Percentiles rank a stretch among this genome's conserved stretches.
Conservation (phyloP, 192 early-diverging fungal genomes). For the Backusella tarrabulga region DNA sequence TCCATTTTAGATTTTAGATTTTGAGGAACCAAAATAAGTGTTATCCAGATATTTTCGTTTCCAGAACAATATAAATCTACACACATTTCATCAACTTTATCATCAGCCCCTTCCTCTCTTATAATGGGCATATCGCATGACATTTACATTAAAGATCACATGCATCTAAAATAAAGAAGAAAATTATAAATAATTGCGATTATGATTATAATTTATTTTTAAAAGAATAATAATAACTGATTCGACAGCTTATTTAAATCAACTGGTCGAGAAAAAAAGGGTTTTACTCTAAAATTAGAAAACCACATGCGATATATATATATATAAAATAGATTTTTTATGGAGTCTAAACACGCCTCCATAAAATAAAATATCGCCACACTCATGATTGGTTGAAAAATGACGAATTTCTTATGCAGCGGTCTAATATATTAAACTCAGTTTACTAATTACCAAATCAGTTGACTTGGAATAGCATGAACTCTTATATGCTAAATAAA, state of each 20-base stretch:
- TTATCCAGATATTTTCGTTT: background rate
- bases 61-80: background rate
- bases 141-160: background rate
- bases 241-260: background rate
- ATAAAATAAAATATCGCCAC: background rate
- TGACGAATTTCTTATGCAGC: background rate
- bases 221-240: background rate
- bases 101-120: background rate
- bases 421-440: background rate
- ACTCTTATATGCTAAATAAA: background rate
- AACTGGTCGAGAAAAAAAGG: background rate
- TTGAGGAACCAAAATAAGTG: background rate
- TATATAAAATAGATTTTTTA: background rate
- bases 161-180: background rate
- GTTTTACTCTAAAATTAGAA: constrained; percentile 1
- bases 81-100: background rate
- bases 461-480: background rate
- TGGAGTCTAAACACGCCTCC: background rate
- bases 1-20: background rate
- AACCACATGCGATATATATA: constrained; percentile 1
- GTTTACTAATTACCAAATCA: background rate
- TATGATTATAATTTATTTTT: background rate
- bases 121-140: background rate
- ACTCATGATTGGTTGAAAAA: background rate
- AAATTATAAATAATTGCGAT: background rate